Evolutionary conservation across 768 basidiomycete genomes (phyloP).

Genomic region (Asterophora lycoperdoides): DNA sequence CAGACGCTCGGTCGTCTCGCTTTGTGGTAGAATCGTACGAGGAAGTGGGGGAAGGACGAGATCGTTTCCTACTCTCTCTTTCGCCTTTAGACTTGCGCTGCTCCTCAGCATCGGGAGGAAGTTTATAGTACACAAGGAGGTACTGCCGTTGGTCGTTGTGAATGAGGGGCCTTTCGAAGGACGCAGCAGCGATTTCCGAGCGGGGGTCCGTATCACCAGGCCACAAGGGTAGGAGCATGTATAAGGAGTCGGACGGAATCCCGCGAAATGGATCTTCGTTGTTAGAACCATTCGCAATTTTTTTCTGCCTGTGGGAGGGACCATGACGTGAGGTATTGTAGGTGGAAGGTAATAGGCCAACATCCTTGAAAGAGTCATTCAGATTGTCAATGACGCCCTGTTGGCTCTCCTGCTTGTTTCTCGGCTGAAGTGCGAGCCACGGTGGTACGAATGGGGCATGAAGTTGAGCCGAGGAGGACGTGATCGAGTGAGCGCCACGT

Average conservation of each 20-base stretch:
- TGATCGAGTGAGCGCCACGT: slow-evolving; percentile 14
- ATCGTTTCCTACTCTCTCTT: slow-evolving; percentile 39
- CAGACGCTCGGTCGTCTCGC: slow-evolving; percentile 37
- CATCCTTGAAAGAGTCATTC: slow-evolving; percentile 74
- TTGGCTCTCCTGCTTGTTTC: slow-evolving; percentile 63
- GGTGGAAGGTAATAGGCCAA: slow-evolving; percentile 65
- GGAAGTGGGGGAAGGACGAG: slow-evolving; percentile 35
- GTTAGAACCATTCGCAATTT: slow-evolving; percentile 22
- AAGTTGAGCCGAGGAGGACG: slow-evolving; percentile 21
- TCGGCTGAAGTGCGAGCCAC: slow-evolving; percentile 65
- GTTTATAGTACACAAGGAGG: slow-evolving; percentile 76
- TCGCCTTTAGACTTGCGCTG: slow-evolving; percentile 29
- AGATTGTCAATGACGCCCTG: slow-evolving; percentile 66
- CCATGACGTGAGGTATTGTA: slow-evolving; percentile 28
- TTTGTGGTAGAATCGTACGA: slow-evolving; percentile 29
- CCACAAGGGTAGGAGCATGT: slow-evolving; percentile 87
- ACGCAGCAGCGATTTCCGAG: slow-evolving; percentile 23
- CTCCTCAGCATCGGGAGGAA: slow-evolving; percentile 15
- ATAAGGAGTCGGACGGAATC: slow-evolving; percentile 65
- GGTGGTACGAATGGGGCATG: slow-evolving; percentile 36
- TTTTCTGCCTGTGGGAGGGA: slow-evolving; percentile 26
- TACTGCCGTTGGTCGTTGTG: slow-evolving; percentile 58
- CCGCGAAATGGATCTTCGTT: slow-evolving; percentile 50
- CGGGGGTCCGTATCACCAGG: slow-evolving; percentile 62
- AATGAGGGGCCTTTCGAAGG: slow-evolving; percentile 32